A percentile compares a stretch with the other conserved stretches of the same genome.
Evolutionary conservation across 73 alveolate species (phyloP).

Genomic region (Tetrahymena elliotti): DNA sequence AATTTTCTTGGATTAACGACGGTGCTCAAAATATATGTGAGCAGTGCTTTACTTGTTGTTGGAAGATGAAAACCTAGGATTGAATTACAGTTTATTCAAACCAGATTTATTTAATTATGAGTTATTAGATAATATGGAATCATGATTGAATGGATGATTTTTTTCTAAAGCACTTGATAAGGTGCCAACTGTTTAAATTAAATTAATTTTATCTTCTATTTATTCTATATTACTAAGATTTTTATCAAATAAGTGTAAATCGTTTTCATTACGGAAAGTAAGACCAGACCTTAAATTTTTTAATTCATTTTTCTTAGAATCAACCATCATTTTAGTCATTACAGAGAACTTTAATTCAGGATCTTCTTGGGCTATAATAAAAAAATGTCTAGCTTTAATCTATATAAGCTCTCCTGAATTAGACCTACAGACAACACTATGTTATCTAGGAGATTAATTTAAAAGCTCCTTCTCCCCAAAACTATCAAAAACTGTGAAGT

Average conservation of each 20-base stretch:
- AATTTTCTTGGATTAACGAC: not conserved
- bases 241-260: not conserved
- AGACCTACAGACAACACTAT: not conserved
- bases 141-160: not conserved
- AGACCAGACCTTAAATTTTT: not conserved
- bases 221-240: not conserved
- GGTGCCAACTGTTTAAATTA: not conserved
- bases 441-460: not conserved
- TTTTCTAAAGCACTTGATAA: not conserved
- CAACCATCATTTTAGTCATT: not conserved
- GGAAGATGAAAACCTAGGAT: not conserved
- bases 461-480: not conserved
- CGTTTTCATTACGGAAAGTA: not conserved
- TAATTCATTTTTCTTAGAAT: not conserved
- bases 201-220: not conserved
- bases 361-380: not conserved
- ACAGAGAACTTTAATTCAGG: not conserved
- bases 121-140: not conserved
- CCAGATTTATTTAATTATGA: not conserved
- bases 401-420: not conserved
- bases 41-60: not conserved
- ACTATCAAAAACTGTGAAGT: not conserved
- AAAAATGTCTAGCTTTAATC: not conserved
- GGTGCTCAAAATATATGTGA: not conserved
- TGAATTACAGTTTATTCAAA: not conserved